Evolutionary conservation across 192 early-diverging fungal genomes (phyloP), one percentile per base, ranked within the genome.

Genomic region (Coemansia sp.): DNA sequence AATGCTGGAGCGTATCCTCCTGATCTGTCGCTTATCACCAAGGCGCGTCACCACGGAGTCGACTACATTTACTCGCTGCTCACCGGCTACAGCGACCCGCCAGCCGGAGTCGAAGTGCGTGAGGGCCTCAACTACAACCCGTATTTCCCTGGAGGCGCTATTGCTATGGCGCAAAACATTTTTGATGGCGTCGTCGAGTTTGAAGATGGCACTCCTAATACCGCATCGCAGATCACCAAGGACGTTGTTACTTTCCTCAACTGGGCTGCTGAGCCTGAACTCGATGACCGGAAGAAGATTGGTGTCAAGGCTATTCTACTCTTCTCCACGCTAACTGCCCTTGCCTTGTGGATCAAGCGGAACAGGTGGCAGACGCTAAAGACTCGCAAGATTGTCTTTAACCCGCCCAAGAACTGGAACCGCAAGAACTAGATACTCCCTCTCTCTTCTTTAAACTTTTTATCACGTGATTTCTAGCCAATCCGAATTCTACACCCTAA

Each of bases 81-180:
- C 67, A 94, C 94, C 17, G 95, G 97, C 36, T 99, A 97, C 85
- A 85, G 88, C 69, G 95, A 97, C 67, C 89, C 97, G 44, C 97
- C 97, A 55, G 93, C 95, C 17, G 95, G 97, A 77, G 89, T 99
- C 61, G 87, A 89, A 64, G 75, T 99, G 55, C 91, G 95, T 80
- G 94, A 96, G 73, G 97, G 95, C 63, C 87, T 99, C 19, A 93
- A 97, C 89, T 99, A 95, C 88, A 99, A 99, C 89, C 93, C 94
- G 44, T 99, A 97, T 87, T 99, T 99, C 92, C 97, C 94, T 19
- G 95, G 97, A 51, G 95, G 95, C 71, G 92, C 95, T 60, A 99
- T 99, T 80, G 88, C 88, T 62, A 99, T 99, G 95, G 97, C 95
- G 38, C 91, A 93, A 70, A 85, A 91, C 62, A 80, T 99, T 56